Conservation (phyloP, 306 rosid genomes). For the Neltuma alba region DNA sequence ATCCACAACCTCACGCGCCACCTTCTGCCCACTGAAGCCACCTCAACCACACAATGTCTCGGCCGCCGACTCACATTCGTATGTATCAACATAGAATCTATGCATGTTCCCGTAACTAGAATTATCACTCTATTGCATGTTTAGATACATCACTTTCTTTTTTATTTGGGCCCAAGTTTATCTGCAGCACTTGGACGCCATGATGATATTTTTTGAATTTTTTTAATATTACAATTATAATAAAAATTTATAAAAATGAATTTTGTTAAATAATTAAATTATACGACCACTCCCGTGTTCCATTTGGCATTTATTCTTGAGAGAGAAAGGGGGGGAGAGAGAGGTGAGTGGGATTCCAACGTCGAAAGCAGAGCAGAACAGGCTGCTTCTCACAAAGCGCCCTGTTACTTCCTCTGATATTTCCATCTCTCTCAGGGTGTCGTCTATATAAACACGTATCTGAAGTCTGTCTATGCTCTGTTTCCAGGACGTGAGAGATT, state of each 20-base stretch:
- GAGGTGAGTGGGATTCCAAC: constrained; percentile 43
- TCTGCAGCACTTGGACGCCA: no score
- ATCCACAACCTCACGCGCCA: not conserved
- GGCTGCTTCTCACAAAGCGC: not conserved
- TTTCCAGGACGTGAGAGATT: constrained; percentile 41
- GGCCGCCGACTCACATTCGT: not conserved
- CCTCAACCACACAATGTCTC: no score
- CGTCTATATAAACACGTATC: not conserved
- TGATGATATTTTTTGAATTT: no score
- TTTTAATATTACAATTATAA: no score
- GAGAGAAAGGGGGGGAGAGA: constrained; percentile 3
- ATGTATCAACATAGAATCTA: no score
- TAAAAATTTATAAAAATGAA: no score
- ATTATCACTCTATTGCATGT: no score
- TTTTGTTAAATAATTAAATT: not conserved
- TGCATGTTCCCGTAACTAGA: no score
- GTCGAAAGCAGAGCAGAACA: constrained; percentile 37
- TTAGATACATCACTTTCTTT: no score
- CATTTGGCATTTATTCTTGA: not conserved
- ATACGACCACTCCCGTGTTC: not conserved
- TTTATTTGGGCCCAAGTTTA: no score
- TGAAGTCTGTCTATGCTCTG: not conserved
- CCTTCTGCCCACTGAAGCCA: not conserved
- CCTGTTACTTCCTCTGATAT: not conserved
- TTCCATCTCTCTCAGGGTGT: not conserved